A percentile compares a stretch with the other conserved stretches of the same genome.
Evolutionary conservation across 2,329 filamentous ascomycete species (phyloP).

Genomic region (Aspergillus pseudotamarii): DNA sequence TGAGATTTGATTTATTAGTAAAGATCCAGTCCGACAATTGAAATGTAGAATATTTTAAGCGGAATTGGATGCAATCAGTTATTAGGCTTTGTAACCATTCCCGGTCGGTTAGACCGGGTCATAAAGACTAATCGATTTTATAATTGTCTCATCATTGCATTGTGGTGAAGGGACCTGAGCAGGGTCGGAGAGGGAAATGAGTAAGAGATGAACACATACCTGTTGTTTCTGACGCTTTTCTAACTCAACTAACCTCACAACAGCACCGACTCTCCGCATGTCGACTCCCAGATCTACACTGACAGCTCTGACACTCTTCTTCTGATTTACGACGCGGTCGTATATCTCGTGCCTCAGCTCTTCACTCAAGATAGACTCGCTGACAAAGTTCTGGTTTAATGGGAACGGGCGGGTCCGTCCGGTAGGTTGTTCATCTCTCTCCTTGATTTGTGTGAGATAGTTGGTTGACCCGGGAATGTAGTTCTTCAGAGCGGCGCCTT

Average conservation of each 20-base stretch:
- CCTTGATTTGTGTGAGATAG: conserved; percentile 29
- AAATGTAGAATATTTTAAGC: conserved; percentile 10
- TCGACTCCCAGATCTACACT: conserved; percentile 78
- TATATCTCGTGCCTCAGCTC: conserved; percentile 74
- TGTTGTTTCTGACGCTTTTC: conserved; percentile 76
- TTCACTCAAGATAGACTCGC: conserved; percentile 74
- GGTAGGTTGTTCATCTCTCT: background rate
- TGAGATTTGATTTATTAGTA: conserved; percentile 24
- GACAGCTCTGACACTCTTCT: conserved; percentile 72
- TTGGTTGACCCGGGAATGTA: conserved; percentile 37
- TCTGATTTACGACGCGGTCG: conserved; percentile 64
- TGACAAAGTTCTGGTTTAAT: conserved; percentile 70
- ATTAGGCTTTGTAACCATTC: conserved; percentile 65
- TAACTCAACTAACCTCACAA: conserved; percentile 81
- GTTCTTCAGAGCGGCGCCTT: conserved; percentile 35
- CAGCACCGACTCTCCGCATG: conserved; percentile 80
- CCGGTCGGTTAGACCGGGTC: conserved; percentile 60
- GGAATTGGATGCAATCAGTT: conserved; percentile 25
- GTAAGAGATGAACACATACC: conserved; percentile 59
- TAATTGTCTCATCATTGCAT: conserved; percentile 67
- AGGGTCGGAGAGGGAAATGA: conserved; percentile 7
- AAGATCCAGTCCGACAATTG: conserved; percentile 11
- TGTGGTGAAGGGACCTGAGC: conserved; percentile 6
- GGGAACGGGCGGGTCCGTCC: conserved; percentile 68
- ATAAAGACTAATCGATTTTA: conserved; percentile 99